Base-by-base conservation (phyloP, 2,329 filamentous ascomycete species). In the Exophiala sideris region DNA sequence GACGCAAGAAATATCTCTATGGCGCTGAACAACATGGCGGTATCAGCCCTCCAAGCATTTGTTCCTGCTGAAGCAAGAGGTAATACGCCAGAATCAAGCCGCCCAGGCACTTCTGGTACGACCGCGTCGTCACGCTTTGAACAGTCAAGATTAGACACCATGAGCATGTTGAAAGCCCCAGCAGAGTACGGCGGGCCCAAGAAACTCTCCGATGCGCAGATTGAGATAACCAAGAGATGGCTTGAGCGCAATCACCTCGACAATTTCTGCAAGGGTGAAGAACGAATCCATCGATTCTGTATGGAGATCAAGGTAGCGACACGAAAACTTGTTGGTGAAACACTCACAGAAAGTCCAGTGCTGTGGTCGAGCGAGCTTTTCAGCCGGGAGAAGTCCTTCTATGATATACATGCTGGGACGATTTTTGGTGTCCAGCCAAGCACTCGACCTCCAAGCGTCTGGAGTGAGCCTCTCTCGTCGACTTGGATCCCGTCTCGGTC, bases 161-260 rank as follows among this genome's bases (percentile, higher is more conserved):
- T 96, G 68, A 91, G 96, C 57, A 81, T 96, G 10, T 80, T 97
- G 67, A 90, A 91, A 29, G 91, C 91, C 4, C 78, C 82, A 0
- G 85, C 87, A 52, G 89, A 89, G 49, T 89, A 95, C 63, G 92
- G 91, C 10, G 92, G 94, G 0, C 89, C 90, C 0, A 95, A 95
- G 70, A 99, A 99, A 70, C 79, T 99, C 10, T 91, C 89, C n/a
- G 92, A 97, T 67, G 90, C 96, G 51, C 94, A 97, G 69, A 86
- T 91, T 0, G 89, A 95, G 48, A 85, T 91, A 61, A 96, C 91
- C 0, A 76, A 81, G 16, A 83, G 84, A 52, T 99, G 92, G 90
- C 77, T 97, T 49, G 84, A 87, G 45, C 84, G 88, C 62, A 87
- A 86, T 60, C 84, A 85, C 11, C 86, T 97, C 32, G 90, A 95